Percentiles rank a stretch among this genome's conserved stretches.
These are phyloP conservation scores for Populus hybrid DNA, from an alignment of 441 rosid species.

Conservation along the genomic window DNA sequence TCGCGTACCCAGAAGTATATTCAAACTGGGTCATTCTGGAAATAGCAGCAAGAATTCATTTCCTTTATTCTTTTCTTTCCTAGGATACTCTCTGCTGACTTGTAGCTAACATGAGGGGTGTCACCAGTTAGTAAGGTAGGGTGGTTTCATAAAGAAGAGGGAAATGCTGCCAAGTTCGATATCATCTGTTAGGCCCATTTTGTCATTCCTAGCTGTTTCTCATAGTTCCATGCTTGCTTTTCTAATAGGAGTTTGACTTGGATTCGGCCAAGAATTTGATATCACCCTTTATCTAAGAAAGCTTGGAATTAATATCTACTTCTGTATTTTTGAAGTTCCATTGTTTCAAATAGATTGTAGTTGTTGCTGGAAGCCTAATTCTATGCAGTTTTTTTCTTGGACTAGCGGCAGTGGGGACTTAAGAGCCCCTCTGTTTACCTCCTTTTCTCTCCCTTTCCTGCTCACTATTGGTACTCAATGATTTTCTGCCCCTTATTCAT, in stretches of 20 bases:
- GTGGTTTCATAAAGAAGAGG: too few relatives aligned
- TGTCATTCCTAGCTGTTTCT: not conserved
- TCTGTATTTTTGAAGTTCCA: not conserved
- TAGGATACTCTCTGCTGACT: too few relatives aligned
- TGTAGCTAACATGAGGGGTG: too few relatives aligned
- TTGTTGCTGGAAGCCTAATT: not conserved
- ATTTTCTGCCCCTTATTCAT: not conserved
- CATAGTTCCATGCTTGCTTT: not conserved
- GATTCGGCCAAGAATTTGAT: not conserved
- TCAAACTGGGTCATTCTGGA: not conserved
- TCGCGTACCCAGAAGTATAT: not conserved
- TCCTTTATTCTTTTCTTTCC: too few relatives aligned
- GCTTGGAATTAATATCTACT: not conserved
- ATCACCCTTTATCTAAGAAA: not conserved
- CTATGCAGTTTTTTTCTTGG: not conserved
- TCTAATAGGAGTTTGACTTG: not conserved
- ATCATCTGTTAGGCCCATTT: too few relatives aligned
- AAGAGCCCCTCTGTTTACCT: not conserved
- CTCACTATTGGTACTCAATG: not conserved
- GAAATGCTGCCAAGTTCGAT: too few relatives aligned
- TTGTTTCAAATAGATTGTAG: too few relatives aligned
- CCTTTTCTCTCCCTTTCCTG: not conserved
- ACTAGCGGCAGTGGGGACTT: not conserved
- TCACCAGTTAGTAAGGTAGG: too few relatives aligned
- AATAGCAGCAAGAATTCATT: too few relatives aligned